Evolutionary conservation across 2,329 filamentous ascomycete genomes (phyloP), one percentile per base, ranked within the genome.

Genomic region (Colletotrichum sp.): DNA sequence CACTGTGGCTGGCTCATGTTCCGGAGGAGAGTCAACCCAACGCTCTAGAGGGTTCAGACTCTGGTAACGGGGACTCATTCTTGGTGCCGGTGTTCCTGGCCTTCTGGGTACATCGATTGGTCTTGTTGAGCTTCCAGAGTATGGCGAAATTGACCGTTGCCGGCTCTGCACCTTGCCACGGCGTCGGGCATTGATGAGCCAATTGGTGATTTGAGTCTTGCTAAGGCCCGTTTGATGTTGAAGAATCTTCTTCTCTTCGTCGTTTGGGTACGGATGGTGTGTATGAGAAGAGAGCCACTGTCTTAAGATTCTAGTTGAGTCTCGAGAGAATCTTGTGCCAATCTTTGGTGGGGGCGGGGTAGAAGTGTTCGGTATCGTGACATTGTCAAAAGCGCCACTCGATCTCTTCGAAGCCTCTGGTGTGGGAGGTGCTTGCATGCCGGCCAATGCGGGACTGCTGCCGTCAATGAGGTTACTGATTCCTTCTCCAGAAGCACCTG

Each of bases 131-230:
- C n/a, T 70, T 28, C 68, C 84, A 80, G 43, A 64, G 26, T 67
- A 66, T 9, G 67, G 55, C 12, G 68, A 61, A 8, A 34, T 24
- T 90, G 85, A 85, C 73, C 84, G 86, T 79, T 70, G 48, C 26
- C 68, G 68, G 38, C 30, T n/a, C 30, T 87, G 87, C 69, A 89
- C 87, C 83, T 93, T 94, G 72, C 64, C 70, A 15, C 75, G 72
- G 2, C 72, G 48, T 24, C 72, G 68, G 24, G 75, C 69, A 48
- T 72, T 77, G n/a, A 68, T 66, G 10, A 77, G 64, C 72, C 75
- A 75, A 7, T 75, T 77, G 5, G 68, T 70, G 65, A 77, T 72
- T 21, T 77, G 75, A 13, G n/a, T 48, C 30, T 75, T 75, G 68
- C 52, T 77, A n/a, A 75, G 72, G 6, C 72, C 75, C 2, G 72